A percentile compares a stretch with the other conserved stretches of the same genome.
phyloP scores from a whole-genome alignment of 176 grass and related monocot species.

The Pontederia crassipes region DNA sequence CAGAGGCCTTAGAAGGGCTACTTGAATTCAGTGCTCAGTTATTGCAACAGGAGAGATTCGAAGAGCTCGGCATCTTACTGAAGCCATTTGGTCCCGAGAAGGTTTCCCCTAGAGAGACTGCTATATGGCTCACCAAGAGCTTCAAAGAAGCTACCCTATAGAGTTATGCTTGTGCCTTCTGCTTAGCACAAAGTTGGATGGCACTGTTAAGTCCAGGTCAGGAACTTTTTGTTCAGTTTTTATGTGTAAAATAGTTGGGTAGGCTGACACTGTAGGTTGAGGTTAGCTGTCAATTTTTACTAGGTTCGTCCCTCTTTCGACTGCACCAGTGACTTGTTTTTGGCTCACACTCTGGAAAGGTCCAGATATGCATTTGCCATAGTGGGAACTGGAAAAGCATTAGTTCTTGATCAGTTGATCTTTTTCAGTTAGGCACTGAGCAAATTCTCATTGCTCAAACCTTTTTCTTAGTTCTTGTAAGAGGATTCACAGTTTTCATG shows the following conservation, averaged over 20 bases:
- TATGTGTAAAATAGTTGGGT: not conserved
- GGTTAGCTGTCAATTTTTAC: not conserved
- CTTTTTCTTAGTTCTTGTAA: too few relatives aligned
- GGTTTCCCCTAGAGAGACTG: conserved; percentile 73
- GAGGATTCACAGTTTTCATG: too few relatives aligned
- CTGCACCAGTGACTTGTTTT: too few relatives aligned
- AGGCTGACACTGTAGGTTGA: not conserved
- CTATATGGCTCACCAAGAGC: conserved; percentile 85
- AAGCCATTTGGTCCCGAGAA: conserved; percentile 75
- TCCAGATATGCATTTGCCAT: too few relatives aligned
- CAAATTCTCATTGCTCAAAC: too few relatives aligned
- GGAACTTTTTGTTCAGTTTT: not conserved
- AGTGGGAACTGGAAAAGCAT: too few relatives aligned
- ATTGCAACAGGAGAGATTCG: conserved; percentile 68
- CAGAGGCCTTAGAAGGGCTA: conserved; percentile 69
- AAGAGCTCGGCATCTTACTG: conserved; percentile 68
- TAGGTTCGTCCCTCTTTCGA: too few relatives aligned
- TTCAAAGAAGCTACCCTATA: conserved; percentile 52
- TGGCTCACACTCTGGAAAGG: too few relatives aligned
- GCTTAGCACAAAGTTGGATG: too few relatives aligned
- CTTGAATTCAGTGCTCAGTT: conserved; percentile 89
- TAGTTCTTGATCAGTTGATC: too few relatives aligned
- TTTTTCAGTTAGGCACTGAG: too few relatives aligned
- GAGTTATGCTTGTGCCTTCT: not conserved
- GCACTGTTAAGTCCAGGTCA: not conserved